phyloP scores from a whole-genome alignment of 176 grass and related monocot genomes.

The Eragrostis curvula region DNA sequence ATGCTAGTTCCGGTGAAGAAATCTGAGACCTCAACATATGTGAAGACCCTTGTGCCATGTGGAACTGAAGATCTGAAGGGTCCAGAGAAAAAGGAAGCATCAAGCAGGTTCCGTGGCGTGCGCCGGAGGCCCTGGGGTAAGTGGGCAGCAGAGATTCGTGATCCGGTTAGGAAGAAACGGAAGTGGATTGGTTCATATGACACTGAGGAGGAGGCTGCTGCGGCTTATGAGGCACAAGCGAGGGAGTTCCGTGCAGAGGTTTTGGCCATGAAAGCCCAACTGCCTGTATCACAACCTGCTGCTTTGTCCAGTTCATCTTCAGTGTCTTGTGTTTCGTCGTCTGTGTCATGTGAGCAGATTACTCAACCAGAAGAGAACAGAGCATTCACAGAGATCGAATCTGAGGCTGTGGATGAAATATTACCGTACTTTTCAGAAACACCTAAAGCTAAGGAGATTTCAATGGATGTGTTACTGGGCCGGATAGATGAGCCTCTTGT shows the following conservation, averaged over 20 bases:
- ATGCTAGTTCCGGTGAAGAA: not conserved
- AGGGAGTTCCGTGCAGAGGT: slow-evolving; percentile 12
- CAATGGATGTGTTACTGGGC: slow-evolving; percentile 18
- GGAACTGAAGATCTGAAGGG: slow-evolving; percentile 15
- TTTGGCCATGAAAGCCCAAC: slow-evolving; percentile 33
- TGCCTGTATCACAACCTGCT: not conserved
- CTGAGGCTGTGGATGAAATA: slow-evolving; percentile 18
- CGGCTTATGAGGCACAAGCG: slow-evolving; percentile 28
- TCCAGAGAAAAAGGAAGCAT: slow-evolving; percentile 41
- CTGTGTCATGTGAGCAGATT: slow-evolving; percentile 17
- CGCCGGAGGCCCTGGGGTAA: slow-evolving; percentile 46
- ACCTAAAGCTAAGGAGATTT: slow-evolving; percentile 13
- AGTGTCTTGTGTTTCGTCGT: slow-evolving; percentile 44
- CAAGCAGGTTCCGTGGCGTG: slow-evolving; percentile 58
- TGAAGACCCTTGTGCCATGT: slow-evolving; percentile 31
- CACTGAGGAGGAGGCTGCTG: slow-evolving; percentile 51
- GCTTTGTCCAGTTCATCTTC: slow-evolving; percentile 40
- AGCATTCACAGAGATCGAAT: not conserved
- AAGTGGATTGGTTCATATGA: slow-evolving; percentile 56
- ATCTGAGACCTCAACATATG: not conserved
- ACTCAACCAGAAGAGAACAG: not conserved
- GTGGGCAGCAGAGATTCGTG: slow-evolving; percentile 67
- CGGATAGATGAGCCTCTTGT: not conserved
- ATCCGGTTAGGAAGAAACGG: slow-evolving; percentile 48
- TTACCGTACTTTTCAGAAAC: slow-evolving; percentile 22